phyloP scores from a whole-genome alignment of 2,329 filamentous ascomycete genomes.

The Diplodia intermedia region DNA sequence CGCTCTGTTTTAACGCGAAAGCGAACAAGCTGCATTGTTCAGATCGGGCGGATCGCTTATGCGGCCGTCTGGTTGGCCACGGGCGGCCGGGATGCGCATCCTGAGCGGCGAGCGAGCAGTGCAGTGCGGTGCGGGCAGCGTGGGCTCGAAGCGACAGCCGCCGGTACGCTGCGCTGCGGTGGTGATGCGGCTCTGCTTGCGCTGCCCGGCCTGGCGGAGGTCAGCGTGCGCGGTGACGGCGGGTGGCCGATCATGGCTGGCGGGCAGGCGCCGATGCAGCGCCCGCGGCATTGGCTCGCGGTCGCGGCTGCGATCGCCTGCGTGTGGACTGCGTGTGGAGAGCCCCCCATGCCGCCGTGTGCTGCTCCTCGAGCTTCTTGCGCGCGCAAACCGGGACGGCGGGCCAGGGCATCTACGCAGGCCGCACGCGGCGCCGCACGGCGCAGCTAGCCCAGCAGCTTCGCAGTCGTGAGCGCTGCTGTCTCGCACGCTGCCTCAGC shows the following conservation, averaged over 20 bases:
- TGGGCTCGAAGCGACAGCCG: neutral
- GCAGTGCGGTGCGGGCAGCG: neutral
- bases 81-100: constrained; percentile 2
- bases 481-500: constrained; percentile 16
- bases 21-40: constrained; percentile 19
- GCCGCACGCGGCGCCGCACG: constrained; percentile 17
- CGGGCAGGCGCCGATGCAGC: constrained; percentile 1
- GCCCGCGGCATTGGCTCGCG: constrained; percentile 26
- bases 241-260: constrained; percentile 6
- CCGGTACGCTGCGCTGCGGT: neutral
- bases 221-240: neutral
- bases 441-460: neutral
- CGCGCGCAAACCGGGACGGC: constrained; percentile 18
- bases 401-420: constrained; percentile 14
- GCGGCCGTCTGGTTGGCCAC: constrained; percentile 18
- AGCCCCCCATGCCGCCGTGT: constrained; percentile 13
- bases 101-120: neutral
- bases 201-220: constrained; percentile 1
- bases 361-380: constrained; percentile 21
- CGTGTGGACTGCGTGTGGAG: neutral
- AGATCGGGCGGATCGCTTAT: constrained; percentile 31
- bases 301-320: constrained; percentile 18
- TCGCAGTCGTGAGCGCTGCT: neutral
- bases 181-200: neutral
- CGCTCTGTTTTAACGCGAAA: constrained; percentile 17